These are phyloP conservation scores for Eucalyptus grandis DNA, from an alignment of 345 rosid genomes.

Conservation along the genomic window DNA sequence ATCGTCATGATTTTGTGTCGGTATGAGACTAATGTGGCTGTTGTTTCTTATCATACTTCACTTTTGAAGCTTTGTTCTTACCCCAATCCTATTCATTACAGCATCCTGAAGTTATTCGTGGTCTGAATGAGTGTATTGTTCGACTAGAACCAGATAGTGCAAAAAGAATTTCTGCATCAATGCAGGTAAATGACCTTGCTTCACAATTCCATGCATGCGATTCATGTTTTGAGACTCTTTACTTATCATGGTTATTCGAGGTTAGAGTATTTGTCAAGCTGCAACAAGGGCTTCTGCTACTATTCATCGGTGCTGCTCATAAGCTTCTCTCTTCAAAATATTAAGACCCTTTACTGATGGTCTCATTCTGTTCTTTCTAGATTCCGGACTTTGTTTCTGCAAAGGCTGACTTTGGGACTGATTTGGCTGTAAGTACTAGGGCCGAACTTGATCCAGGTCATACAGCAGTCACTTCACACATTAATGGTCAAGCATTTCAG, in stretches of 20 bases:
- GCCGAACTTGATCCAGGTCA: slow-evolving; percentile 85
- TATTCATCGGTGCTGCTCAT: not conserved
- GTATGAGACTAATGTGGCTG: slow-evolving; percentile 20
- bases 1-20: slow-evolving; percentile 59
- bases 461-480: not conserved
- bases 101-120: slow-evolving; percentile 75
- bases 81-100: slow-evolving; percentile 5
- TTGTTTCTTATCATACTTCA: not conserved
- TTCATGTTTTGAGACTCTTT: not conserved
- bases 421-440: slow-evolving; percentile 73
- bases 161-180: slow-evolving; percentile 71
- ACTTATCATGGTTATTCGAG: not conserved
- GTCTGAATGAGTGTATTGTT: slow-evolving; percentile 82
- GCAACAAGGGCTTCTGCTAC: not conserved
- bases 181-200: slow-evolving; percentile 45
- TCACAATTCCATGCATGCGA: not conserved
- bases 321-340: not conserved
- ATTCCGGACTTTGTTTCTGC: slow-evolving; percentile 79
- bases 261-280: not conserved
- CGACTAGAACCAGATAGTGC: slow-evolving; percentile 68
- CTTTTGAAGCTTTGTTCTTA: not conserved
- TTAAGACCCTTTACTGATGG: not conserved
- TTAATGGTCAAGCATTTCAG: not conserved
- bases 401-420: slow-evolving; percentile 76
- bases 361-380: slow-evolving; percentile 11